These are phyloP conservation scores for Saksenaea vasiformis DNA, from an alignment of 371 early-diverging fungal genomes.

Conservation along the genomic window DNA sequence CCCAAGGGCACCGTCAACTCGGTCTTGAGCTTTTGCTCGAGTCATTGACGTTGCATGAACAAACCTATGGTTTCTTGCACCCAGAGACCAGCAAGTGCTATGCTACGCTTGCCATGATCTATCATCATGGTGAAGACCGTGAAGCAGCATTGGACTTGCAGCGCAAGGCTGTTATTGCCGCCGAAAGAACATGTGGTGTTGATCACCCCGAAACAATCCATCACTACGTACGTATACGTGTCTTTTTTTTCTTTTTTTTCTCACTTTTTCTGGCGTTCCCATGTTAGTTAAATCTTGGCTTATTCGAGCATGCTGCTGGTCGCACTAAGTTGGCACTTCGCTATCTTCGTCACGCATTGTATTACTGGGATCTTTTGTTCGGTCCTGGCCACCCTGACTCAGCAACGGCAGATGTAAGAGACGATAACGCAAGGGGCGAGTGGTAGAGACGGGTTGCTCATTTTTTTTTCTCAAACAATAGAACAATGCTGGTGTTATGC, in stretches of 20 bases:
- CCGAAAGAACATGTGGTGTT: conserved; percentile 84
- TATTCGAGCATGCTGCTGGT: conserved; percentile 84
- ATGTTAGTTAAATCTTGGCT: conserved; percentile 75
- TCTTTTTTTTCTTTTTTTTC: conserved; percentile 1
- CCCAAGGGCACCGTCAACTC: conserved; percentile 77
- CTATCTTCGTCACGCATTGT: conserved; percentile 79
- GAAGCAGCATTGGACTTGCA: conserved; percentile 79
- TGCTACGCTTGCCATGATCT: conserved; percentile 84
- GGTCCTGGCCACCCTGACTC: conserved; percentile 83
- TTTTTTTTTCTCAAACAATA: conserved; percentile 23
- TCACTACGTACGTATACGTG: conserved; percentile 81
- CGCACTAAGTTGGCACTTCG: conserved; percentile 77
- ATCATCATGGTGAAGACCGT: conserved; percentile 77
- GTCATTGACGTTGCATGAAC: conserved; percentile 87
- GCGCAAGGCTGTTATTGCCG: conserved; percentile 84
- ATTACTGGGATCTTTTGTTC: conserved; percentile 81
- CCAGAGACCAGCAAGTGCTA: conserved; percentile 87
- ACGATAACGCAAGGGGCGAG: no score
- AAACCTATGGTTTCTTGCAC: conserved; percentile 89
- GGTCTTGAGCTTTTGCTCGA: conserved; percentile 85
- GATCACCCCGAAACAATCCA: conserved; percentile 90
- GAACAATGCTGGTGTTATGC: conserved; percentile 87
- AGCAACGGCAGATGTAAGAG: conserved; percentile 78
- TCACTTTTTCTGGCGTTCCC: conserved; percentile 1
- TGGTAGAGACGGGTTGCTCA: background rate